Base-by-base conservation (phyloP, 495 filamentous ascomycete genomes). In the Aspergillus olivimuriae region DNA sequence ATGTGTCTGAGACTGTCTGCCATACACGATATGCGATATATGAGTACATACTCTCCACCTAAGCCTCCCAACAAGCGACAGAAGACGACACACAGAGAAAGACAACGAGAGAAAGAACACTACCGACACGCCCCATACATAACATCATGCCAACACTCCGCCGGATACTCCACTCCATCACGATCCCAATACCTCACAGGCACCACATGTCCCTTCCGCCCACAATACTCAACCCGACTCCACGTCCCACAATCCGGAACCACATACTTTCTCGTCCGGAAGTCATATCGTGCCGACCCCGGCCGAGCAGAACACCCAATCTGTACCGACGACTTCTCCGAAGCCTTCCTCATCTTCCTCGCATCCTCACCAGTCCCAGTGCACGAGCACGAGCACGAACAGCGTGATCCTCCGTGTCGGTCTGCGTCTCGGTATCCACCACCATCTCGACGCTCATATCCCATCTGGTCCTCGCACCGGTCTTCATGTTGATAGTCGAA, bases 1-100 rank as follows among this genome's bases (percentile, higher is more conserved):
- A 28, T 71, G 67, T 35, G 36, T 44, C 6, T 62, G 39, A 64
- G n/a, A n/a, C n/a, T n/a, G n/a, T n/a, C n/a, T n/a, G n/a, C n/a
- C n/a, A n/a, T n/a, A n/a, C n/a, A n/a, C n/a, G n/a, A n/a, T n/a
- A n/a, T n/a, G n/a, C n/a, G n/a, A n/a, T n/a, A n/a, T n/a, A n/a
- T n/a, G n/a, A n/a, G n/a, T n/a, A n/a, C n/a, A n/a, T n/a, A n/a
- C n/a, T n/a, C n/a, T n/a, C n/a, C n/a, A n/a, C n/a, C n/a, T n/a
- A n/a, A n/a, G n/a, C n/a, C n/a, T n/a, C n/a, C n/a, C n/a, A n/a
- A n/a, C n/a, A n/a, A n/a, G n/a, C n/a, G n/a, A n/a, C n/a, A n/a
- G n/a, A n/a, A n/a, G n/a, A n/a, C n/a, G n/a, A n/a, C n/a, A n/a
- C n/a, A n/a, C n/a, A n/a, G n/a, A n/a, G n/a, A n/a, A n/a, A n/a